Evolutionary conservation across 805 yeast genomes (phyloP), one percentile per base, ranked within the genome.

Genomic region (Komagataella pastoris): DNA sequence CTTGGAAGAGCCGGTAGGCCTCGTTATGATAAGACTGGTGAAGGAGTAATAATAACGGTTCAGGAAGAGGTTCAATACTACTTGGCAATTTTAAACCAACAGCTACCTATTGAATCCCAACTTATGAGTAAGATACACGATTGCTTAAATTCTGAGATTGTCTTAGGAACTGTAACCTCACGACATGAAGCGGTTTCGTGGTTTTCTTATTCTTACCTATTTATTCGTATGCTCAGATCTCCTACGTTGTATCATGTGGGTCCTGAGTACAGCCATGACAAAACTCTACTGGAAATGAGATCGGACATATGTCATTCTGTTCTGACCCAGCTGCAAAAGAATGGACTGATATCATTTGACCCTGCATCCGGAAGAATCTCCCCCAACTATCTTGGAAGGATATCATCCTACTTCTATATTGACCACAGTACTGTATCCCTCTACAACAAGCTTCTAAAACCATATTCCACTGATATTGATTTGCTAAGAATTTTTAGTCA

Each of bases 1-100:
- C 72, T 91, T n/a, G 98, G 98, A 44, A 80, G 98, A 70, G 98
- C 98, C 17, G 98, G 98, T 58, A 77, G 99, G 66, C 99, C 99
- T 0, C 74, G 97, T 51, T 93, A 85, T 66, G 99, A 91, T 65
- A 80, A 81, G 17, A 79, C 81, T 59, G 99, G 99, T 59, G 96
- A 88, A 58, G 99, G 98, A 69, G 81, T 91, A 3, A 87, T 91
- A 36, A 88, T 91, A 49, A 93, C 98, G 0, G 76, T 90, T 0
- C 93, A 87, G 53, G 81, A 82, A 18, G 95, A 89, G 59, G 75
- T 91, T 17, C 91, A 87, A 56, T 90, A 88, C 62, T 91, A 89
- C 61, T 72, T 93, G 59, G 95, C 97, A 0, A 76, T 91, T n/a
- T 70, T 89, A 56, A 90, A 89, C 62, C 95, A 89, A 57, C 96